phyloP scores from a whole-genome alignment of 495 filamentous ascomycete species.

The Neohortaea acidophila region DNA sequence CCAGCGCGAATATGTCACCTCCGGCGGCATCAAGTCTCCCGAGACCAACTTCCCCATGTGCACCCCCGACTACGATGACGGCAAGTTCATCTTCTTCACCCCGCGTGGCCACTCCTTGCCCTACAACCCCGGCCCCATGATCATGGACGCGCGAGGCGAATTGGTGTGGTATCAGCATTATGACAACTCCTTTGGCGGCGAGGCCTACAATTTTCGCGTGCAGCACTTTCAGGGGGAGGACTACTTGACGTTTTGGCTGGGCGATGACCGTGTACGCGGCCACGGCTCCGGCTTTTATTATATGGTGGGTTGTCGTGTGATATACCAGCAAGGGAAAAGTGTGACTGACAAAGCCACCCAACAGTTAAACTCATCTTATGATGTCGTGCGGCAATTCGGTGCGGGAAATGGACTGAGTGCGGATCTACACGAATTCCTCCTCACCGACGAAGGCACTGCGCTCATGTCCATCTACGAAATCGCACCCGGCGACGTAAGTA shows the following conservation, averaged over 20 bases:
- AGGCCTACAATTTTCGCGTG: slow-evolving; percentile 17
- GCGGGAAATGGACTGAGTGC: slow-evolving; percentile 11
- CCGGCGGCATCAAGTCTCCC: slow-evolving; percentile 8
- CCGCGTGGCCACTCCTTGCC: slow-evolving; percentile 14
- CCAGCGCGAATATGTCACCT: slow-evolving; percentile 6
- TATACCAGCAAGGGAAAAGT: no score
- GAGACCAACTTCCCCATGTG: slow-evolving; percentile 15
- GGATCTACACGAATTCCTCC: slow-evolving; percentile 17
- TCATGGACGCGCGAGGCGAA: slow-evolving; percentile 11
- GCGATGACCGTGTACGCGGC: slow-evolving; percentile 32
- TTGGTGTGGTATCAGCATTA: slow-evolving; percentile 13
- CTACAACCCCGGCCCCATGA: slow-evolving; percentile 18
- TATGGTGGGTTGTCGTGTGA: slow-evolving; percentile 27
- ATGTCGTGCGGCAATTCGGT: slow-evolving; percentile 7
- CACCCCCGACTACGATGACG: slow-evolving; percentile 15
- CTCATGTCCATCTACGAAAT: slow-evolving; percentile 20
- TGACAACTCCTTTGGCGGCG: slow-evolving; percentile 9
- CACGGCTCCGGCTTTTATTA: slow-evolving; percentile 37
- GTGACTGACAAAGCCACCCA: not conserved
- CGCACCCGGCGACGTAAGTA: slow-evolving; percentile 3
- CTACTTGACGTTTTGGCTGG: slow-evolving; percentile 37
- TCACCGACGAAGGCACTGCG: slow-evolving; percentile 18
- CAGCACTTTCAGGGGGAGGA: slow-evolving; percentile 14
- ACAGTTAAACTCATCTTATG: slow-evolving; percentile 15
- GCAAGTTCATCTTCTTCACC: slow-evolving; percentile 11